These are phyloP conservation scores for Backusella circina DNA, from an alignment of 192 early-diverging fungal genomes.

Conservation along the genomic window DNA sequence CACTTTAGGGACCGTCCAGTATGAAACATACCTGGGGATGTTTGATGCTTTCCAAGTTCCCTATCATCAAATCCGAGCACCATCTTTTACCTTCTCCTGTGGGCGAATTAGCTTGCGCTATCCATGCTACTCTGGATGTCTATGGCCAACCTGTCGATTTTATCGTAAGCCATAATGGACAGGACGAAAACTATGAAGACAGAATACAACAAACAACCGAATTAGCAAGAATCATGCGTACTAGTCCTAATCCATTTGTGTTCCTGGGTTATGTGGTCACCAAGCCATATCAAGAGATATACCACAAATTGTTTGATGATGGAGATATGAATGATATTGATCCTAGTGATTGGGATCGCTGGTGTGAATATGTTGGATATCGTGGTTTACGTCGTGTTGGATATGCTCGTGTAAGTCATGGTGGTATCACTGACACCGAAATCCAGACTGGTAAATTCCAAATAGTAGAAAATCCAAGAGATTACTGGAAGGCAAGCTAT, in stretches of 20 bases:
- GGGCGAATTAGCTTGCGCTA: constrained; percentile 81
- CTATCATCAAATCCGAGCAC: constrained; percentile 69
- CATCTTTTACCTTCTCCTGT: constrained; percentile 76
- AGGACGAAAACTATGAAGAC: constrained; percentile 74
- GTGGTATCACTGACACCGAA: constrained; percentile 81
- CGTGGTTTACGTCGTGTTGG: constrained; percentile 69
- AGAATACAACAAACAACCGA: constrained; percentile 74
- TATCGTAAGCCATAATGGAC: constrained; percentile 81
- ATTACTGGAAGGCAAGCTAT: constrained; percentile 54
- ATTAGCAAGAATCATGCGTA: constrained; percentile 74
- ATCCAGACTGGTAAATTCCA: constrained; percentile 78
- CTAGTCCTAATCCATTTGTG: constrained; percentile 69
- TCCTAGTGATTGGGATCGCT: constrained; percentile 70
- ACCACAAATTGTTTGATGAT: constrained; percentile 59
- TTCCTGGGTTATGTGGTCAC: constrained; percentile 84
- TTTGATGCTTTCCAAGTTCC: constrained; percentile 81
- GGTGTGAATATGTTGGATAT: constrained; percentile 83
- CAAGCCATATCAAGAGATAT: constrained; percentile 58
- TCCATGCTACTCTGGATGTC: constrained; percentile 83
- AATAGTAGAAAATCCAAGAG: constrained; percentile 41
- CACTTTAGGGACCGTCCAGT: constrained; percentile 62
- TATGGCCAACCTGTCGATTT: constrained; percentile 77
- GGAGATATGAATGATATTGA: constrained; percentile 77
- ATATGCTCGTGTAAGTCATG: constrained; percentile 76
- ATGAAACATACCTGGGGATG: constrained; percentile 89